A percentile compares a stretch with the other conserved stretches of the same genome.
Conservation (phyloP, 2,329 filamentous ascomycete species). For the Calonectria crousiana region DNA sequence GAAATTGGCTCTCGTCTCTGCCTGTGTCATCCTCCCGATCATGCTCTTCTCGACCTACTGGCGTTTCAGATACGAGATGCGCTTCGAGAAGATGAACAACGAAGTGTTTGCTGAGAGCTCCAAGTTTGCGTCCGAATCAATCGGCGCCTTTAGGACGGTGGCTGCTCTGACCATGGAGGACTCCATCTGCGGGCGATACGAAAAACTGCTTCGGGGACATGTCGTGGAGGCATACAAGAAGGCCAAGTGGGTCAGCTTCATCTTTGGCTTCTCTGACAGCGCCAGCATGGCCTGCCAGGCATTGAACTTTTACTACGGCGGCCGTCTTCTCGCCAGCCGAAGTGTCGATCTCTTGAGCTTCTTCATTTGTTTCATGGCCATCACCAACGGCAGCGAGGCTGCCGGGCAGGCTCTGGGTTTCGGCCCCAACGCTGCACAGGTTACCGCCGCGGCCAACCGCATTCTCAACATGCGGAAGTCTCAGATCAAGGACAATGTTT, state of each 20-base stretch:
- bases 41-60: slow-evolving; percentile 62
- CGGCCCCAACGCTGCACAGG: slow-evolving; percentile 73
- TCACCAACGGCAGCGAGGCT: slow-evolving; percentile 75
- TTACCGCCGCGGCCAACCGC: slow-evolving; percentile 69
- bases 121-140: slow-evolving; percentile 80
- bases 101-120: slow-evolving; percentile 78
- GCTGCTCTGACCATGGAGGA: slow-evolving; percentile 77
- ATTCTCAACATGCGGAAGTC: slow-evolving; percentile 66
- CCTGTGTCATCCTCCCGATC: slow-evolving; percentile 70
- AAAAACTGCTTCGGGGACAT: slow-evolving; percentile 68
- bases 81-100: slow-evolving; percentile 77
- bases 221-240: slow-evolving; percentile 70
- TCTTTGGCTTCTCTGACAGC: slow-evolving; percentile 79
- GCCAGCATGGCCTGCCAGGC: slow-evolving; percentile 73
- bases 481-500: slow-evolving; percentile 50
- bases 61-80: slow-evolving; percentile 69
- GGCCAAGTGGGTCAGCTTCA: slow-evolving; percentile 70
- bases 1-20: slow-evolving; percentile 78
- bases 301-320: slow-evolving; percentile 76
- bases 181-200: slow-evolving; percentile 72
- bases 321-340: slow-evolving; percentile 64
- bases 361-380: slow-evolving; percentile 72
- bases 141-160: slow-evolving; percentile 80
- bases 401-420: slow-evolving; percentile 77
- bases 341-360: slow-evolving; percentile 63